phyloP scores from a whole-genome alignment of 1,284 basidiomycete genomes.

The Rhizoctonia solani region DNA sequence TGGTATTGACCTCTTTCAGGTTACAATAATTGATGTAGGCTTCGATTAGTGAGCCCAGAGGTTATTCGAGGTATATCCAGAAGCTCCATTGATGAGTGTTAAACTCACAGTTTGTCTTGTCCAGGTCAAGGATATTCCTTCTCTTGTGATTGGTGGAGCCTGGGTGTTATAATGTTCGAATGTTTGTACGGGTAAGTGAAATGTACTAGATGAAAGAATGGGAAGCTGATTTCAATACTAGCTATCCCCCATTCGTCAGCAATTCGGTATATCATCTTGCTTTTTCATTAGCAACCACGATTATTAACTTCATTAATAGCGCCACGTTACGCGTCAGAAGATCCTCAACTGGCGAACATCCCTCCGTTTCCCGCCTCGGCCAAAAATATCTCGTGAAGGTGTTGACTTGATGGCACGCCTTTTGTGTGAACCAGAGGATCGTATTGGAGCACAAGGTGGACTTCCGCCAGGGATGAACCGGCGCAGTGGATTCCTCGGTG shows the following conservation, averaged over 20 bases:
- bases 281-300: neutral
- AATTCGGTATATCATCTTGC: conserved; percentile 65
- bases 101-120: too few species aligned
- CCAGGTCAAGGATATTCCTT: conserved; percentile 90
- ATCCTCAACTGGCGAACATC: conserved; percentile 91
- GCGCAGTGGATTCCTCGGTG: conserved; percentile 67
- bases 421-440: conserved; percentile 92
- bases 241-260: conserved; percentile 92
- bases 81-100: neutral
- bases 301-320: conserved; percentile 50
- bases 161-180: conserved; percentile 92
- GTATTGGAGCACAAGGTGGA: conserved; percentile 78
- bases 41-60: conserved; percentile 81
- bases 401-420: conserved; percentile 85
- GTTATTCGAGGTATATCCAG: conserved; percentile 71
- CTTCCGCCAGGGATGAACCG: conserved; percentile 70
- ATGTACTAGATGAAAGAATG: neutral
- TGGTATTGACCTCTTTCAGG: conserved; percentile 35
- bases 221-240: conserved; percentile 48
- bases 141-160: conserved; percentile 97
- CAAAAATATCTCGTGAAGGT: conserved; percentile 82
- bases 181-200: conserved; percentile 79
- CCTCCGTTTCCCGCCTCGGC: conserved; percentile 84
- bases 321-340: conserved; percentile 88
- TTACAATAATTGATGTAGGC: conserved; percentile 17